Evolutionary conservation across 495 filamentous ascomycete species (phyloP), one percentile per base, ranked within the genome.

Genomic region (Pseudevernia furfuracea): DNA sequence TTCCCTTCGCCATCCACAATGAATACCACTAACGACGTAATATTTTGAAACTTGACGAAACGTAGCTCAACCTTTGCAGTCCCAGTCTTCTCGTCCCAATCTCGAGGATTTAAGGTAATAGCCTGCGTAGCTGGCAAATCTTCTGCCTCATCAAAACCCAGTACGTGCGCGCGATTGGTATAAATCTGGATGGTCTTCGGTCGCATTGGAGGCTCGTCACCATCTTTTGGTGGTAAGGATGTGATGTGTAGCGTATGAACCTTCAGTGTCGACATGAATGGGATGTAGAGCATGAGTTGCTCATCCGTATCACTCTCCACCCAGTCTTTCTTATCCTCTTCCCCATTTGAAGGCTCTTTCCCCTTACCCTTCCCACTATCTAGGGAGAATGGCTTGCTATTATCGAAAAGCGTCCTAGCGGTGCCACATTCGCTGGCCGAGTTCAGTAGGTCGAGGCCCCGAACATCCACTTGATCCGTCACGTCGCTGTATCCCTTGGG

Each of bases 291-390:
- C 87, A 98, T 89, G 65, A 98, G 74, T 80, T 98, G 95, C 78
- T 97, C 91, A 73, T 98, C 94, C n/a, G 92, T 96, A 72, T 97
- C 95, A 71, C 90, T 96, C 80, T 97, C 91, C n/a, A 97, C 84
- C 90, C 91, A 97, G 75, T 98, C 94, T 60, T 84, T 84, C 39
- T 77, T 67, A 49, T 73, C 70, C 21, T 70, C 75, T 46, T 70
- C 71, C 15, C 74, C 74, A 53, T 74, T 81, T 19, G 72, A 28
- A 39, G 60, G 8, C 17, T 9, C 77, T 74, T 88, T 89, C 46
- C 83, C 82, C 68, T 88, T 88, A 23, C 68, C 67, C 32, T 72
- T 72, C 9, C 65, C 60, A 49, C 66, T 71, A 17, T 74, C 78
- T 46, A 93, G 74, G 1, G 83, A 79, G 6, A 79, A 80, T 19